Evolutionary conservation across 495 filamentous ascomycete genomes (phyloP), one percentile per base, ranked within the genome.

Genomic region (Darksidea phi): DNA sequence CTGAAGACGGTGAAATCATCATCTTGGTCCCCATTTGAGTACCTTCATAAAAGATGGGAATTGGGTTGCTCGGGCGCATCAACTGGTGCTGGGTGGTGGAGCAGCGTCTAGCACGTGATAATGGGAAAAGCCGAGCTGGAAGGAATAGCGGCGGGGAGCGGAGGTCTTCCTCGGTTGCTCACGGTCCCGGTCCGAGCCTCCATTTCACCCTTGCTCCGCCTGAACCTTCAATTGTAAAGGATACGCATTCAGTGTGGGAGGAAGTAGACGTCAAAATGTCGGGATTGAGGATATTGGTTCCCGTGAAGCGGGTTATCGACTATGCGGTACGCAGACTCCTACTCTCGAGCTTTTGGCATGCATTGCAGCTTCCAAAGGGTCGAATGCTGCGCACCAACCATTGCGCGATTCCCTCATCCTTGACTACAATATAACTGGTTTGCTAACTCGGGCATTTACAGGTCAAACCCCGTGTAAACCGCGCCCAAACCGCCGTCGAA

Each of bases 391-490:
- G n/a, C n/a, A n/a, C n/a, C n/a, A n/a, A n/a, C n/a, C n/a, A 41
- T 48, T 61, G 54, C 56, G 28, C 28, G 10, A n/a, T n/a, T n/a
- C n/a, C n/a, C n/a, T n/a, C n/a, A n/a, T n/a, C n/a, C n/a, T n/a
- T n/a, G n/a, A n/a, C n/a, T n/a, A n/a, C n/a, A n/a, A n/a, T n/a
- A n/a, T n/a, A n/a, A n/a, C n/a, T n/a, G n/a, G n/a, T n/a, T n/a
- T n/a, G n/a, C n/a, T n/a, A n/a, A n/a, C n/a, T n/a, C n/a, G n/a
- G n/a, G n/a, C 41, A 7, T 28, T 38, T 34, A 18, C 71, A 98
- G 94, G 84, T 96, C 83, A 97, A 96, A 81, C 94, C 94, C 56
- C 89, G 94, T 66, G 90, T 97, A 81, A 97, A 97, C 85, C 92
- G 94, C 74, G 76, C 94, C 71, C 86, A 90, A 74, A 97, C 94